Base-by-base conservation (phyloP, 1,139 yeast genomes). In the Debaryomyces robertsiae region DNA sequence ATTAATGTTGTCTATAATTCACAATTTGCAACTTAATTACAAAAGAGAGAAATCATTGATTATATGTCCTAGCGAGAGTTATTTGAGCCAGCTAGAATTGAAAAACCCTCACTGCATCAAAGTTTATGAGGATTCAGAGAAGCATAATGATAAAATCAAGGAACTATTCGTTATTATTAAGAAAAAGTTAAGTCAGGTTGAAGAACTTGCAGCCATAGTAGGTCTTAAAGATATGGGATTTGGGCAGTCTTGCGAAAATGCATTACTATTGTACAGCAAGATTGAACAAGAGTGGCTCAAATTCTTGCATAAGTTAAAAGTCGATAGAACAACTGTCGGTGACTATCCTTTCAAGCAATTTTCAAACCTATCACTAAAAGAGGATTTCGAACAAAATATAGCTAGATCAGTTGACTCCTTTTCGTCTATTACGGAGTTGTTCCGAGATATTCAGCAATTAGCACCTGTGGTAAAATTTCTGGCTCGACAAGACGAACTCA, bases 211-310 rank as follows among this genome's bases (percentile, higher is more conserved):
- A 0, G 41, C 45, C 2, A 28, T 46, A 2, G 41, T 75, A 32
- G 65, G 58, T 0, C 49, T 68, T n/a, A 61, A 58, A 1, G 77
- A 75, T 1, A 40, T 36, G 25, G 73, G 67, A 0, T 69, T 66
- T 50, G 76, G 69, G 2, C 67, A 68, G 30, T 65, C 70, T 9
- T 60, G 71, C 22, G 69, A 64, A 11, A 63, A 75, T n/a, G 78
- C 80, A 0, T 46, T 50, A 14, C 52, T 54, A 31, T 67, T 77
- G 37, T 70, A 54, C 48, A 44, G 53, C 9, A 60, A 66, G 32
- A 50, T 77, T 3, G 38, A 47, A 13, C 58, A 63, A 1, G 40
- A 43, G 13, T 70, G 78, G 76, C 36, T 43, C 2, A 29, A 44
- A 2, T 67, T 54, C 44, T 43, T 60, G 30, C 22, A 23, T 1